Evolutionary conservation across 495 filamentous ascomycete species (phyloP), one percentile per base, ranked within the genome.

Genomic region (Rhizodiscina lignyota): DNA sequence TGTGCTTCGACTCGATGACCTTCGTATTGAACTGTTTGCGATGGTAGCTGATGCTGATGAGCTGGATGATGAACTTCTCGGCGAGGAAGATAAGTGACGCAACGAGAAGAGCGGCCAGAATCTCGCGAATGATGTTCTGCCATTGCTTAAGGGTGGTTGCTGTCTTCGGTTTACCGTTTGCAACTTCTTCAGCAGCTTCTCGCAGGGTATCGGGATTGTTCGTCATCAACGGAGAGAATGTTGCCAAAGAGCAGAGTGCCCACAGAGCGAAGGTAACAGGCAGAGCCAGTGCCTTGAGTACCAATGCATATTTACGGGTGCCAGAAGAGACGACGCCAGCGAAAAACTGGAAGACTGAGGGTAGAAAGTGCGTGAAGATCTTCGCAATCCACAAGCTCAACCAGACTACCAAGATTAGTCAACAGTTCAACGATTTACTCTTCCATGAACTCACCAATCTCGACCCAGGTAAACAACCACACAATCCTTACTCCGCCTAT

Each of bases 11-110:
- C 29, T 80, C 71, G 43, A 83, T 78, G 62, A 97, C 94, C 40
- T 80, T 75, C 20, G 67, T 60, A 40, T 83, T 75, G 55, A 96
- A 96, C 41, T 93, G 89, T 45, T 86, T 79, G 40, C 84, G 79
- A 55, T 97, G 87, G 53, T 97, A 97, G 39, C 77, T 77, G 50
- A 97, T 83, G 30, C 80, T 87, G 52, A 96, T 92, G 23, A 94
- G 64, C 59, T 93, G 89, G 22, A 96, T 76, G 18, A 93, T 56
- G 22, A 80, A 53, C 51, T 91, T 91, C 53, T 94, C 83, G 4
- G 53, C 73, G 16, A 94, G 63, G 35, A 76, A 78, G 31, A 96
- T 73, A 35, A 85, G 50, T 8, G 79, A 68, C 34, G 79, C 79
- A 30, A 92, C 61, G n/a, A 93, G 62, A 17, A 73, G 51, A 5